Percentiles rank a stretch among this genome's conserved stretches.
These are phyloP conservation scores for cucumber (Cucumis sativus) DNA, from an alignment of 306 rosid genomes.

Conservation along the genomic window Cucumber_9930_V3 NC_026657.2:10882001-10882500, in stretches of 20 bases:
- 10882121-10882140: slow-evolving; percentile 9
- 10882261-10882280: not conserved
- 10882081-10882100: too few relatives aligned
- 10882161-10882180: slow-evolving; percentile 1
- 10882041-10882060: not conserved
- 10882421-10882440: too few relatives aligned
- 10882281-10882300: not conserved
- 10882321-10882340: not conserved
- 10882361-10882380: too few relatives aligned
- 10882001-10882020: too few relatives aligned
- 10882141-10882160: not conserved
- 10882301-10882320: not conserved
- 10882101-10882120: slow-evolving; percentile 7
- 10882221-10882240: not conserved
- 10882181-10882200: slow-evolving; percentile 5
- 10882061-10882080: too few relatives aligned
- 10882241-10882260: not conserved
- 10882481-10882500: too few relatives aligned
- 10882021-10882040: not conserved
- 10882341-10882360: too few relatives aligned
- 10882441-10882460: too few relatives aligned
- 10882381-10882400: not conserved
- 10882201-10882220: not conserved
- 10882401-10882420: too few relatives aligned
- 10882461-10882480: too few relatives aligned